Evolutionary conservation across 345 rosid genomes (phyloP).

Genomic region (Toxicodendron radicans): DNA sequence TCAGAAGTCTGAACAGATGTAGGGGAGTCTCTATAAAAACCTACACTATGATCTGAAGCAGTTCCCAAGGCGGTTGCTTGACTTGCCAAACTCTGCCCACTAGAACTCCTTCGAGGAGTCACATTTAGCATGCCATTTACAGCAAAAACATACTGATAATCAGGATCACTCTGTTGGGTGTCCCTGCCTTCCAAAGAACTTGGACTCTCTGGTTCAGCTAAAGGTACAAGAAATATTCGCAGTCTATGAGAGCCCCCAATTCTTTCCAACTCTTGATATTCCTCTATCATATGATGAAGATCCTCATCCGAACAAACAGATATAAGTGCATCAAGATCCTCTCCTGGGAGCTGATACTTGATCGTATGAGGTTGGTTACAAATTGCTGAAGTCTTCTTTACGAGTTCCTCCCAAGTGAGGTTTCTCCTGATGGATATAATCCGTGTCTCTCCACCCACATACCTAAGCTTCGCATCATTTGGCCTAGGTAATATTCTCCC

Average conservation of each 20-base stretch:
- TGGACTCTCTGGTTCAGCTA: slow-evolving; percentile 54
- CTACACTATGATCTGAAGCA: slow-evolving; percentile 49
- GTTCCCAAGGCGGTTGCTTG: slow-evolving; percentile 48
- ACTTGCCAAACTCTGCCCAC: slow-evolving; percentile 48
- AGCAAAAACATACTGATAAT: slow-evolving; percentile 65
- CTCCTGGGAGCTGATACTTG: slow-evolving; percentile 91
- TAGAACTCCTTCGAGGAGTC: slow-evolving; percentile 50
- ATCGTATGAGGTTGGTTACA: slow-evolving; percentile 70
- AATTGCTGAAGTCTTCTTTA: slow-evolving; percentile 61
- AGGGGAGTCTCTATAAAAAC: slow-evolving; percentile 47
- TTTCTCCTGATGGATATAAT: slow-evolving; percentile 63
- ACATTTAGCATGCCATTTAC: slow-evolving; percentile 62
- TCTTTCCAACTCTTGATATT: slow-evolving; percentile 66
- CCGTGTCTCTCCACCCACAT: slow-evolving; percentile 89
- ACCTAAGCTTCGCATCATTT: slow-evolving; percentile 78
- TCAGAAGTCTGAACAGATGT: slow-evolving; percentile 43
- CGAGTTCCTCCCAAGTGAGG: slow-evolving; percentile 57
- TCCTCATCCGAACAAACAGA: slow-evolving; percentile 88
- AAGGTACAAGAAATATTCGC: slow-evolving; percentile 68
- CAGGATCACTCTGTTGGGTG: slow-evolving; percentile 43
- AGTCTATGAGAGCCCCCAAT: slow-evolving; percentile 66
- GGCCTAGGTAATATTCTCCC: slow-evolving; percentile 86
- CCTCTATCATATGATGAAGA: slow-evolving; percentile 79
- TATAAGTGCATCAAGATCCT: slow-evolving; percentile 87
- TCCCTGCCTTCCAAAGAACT: slow-evolving; percentile 46